Evolutionary conservation across 768 basidiomycete genomes (phyloP).

Genomic region (Phaeolepiota aurea): DNA sequence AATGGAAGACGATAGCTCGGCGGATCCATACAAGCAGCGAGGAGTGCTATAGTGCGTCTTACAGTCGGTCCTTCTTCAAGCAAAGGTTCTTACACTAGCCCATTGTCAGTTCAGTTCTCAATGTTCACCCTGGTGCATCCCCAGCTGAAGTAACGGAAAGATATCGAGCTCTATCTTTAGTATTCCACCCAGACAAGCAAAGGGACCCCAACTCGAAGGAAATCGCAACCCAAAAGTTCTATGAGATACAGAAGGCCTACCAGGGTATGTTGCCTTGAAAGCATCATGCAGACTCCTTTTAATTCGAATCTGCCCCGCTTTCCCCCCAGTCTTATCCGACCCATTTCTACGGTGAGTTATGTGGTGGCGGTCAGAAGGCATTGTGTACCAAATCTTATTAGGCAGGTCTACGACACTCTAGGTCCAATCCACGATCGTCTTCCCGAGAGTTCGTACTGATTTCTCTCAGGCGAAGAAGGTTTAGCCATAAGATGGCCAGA

Average conservation of each 20-base stretch:
- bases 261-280: constrained; percentile 57
- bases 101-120: constrained; percentile 63
- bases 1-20: no score
- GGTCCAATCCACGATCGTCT: constrained; percentile 27
- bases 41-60: no score
- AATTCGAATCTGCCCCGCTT: constrained; percentile 4
- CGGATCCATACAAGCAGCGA: no score
- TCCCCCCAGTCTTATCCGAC: constrained; percentile 57
- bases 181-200: constrained; percentile 85
- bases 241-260: constrained; percentile 77
- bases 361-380: neutral
- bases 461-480: constrained; percentile 21
- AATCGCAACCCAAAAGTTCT: constrained; percentile 59
- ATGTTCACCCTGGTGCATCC: constrained; percentile 56
- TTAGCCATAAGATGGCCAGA: constrained; percentile 29
- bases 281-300: neutral
- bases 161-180: constrained; percentile 61
- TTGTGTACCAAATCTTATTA: constrained; percentile 13
- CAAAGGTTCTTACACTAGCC: no score
- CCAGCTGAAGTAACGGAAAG: constrained; percentile 67
- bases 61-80: no score
- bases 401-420: constrained; percentile 69
- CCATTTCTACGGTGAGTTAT: constrained; percentile 52
- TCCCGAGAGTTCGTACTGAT: neutral
- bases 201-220: constrained; percentile 44